phyloP scores from a whole-genome alignment of 139 green algal species.

The Chlorokybus atmophyticus region DNA sequence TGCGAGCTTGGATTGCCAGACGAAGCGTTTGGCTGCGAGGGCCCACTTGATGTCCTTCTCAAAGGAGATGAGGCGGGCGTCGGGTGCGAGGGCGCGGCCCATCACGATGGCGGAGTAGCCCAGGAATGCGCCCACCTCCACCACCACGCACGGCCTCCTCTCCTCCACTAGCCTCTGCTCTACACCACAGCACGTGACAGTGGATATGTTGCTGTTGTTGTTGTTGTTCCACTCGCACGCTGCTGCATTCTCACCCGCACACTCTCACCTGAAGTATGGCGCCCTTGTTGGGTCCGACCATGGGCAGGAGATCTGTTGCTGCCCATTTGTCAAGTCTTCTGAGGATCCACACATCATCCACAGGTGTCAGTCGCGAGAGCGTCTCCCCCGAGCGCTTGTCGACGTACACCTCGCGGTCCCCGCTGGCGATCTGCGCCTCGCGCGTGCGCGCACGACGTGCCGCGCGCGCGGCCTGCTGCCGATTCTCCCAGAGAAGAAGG shows the following conservation, averaged over 20 bases:
- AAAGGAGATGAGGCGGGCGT: constrained; percentile 32
- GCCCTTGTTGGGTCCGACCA: constrained; percentile 45
- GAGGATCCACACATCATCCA: constrained; percentile 54
- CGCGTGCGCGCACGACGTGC: no score
- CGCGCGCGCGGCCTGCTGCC: no score
- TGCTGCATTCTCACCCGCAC: no score
- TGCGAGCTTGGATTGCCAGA: constrained; percentile 40
- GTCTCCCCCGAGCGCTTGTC: constrained; percentile 44
- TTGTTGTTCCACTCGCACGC: no score
- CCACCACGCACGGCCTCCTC: not conserved
- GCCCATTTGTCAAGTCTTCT: constrained; percentile 47
- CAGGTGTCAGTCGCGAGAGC: constrained; percentile 47
- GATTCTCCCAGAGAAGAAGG: no score
- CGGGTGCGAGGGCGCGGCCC: constrained; percentile 30
- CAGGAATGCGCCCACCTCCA: constrained; percentile 39
- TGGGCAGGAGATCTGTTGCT: constrained; percentile 40
- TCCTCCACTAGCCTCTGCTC: no score
- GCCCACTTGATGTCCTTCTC: constrained; percentile 47
- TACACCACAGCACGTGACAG: no score
- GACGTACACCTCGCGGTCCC: constrained; percentile 48
- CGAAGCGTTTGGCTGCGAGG: constrained; percentile 41
- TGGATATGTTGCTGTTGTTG: no score
- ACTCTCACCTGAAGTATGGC: constrained; percentile 38
- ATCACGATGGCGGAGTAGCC: constrained; percentile 45
- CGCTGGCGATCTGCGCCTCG: no score